Evolutionary conservation across 1,284 basidiomycete species (phyloP).

Genomic region (Austropuccinia psidii): DNA sequence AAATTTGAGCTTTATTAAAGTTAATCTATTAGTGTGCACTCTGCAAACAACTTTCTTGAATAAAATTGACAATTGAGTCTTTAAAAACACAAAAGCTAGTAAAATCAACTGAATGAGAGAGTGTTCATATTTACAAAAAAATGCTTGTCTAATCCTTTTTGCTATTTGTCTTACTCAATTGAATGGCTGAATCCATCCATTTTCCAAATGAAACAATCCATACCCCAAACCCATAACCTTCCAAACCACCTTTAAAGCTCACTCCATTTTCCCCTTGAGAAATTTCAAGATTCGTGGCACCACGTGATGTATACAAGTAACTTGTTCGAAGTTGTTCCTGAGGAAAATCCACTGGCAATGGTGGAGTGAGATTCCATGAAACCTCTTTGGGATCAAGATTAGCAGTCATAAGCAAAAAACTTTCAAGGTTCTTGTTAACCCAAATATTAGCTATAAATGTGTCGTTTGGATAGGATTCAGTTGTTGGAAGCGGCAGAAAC

Average conservation of each 20-base stretch:
- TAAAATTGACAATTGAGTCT: too few relatives aligned
- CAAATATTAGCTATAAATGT: conserved; percentile 14
- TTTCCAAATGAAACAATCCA: conserved; percentile 16
- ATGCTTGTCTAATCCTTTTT: too few relatives aligned
- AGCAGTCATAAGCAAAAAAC: conserved; percentile 21
- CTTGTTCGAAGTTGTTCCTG: background rate
- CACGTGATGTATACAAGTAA: conserved; percentile 2
- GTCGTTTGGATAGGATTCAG: conserved; percentile 2
- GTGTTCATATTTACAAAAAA: too few relatives aligned
- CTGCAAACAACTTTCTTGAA: too few relatives aligned
- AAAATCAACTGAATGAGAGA: too few relatives aligned
- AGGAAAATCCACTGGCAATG: background rate
- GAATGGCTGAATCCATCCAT: too few relatives aligned
- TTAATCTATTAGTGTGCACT: too few relatives aligned
- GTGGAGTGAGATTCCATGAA: conserved; percentile 3
- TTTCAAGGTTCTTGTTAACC: background rate
- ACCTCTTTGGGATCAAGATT: conserved; percentile 5
- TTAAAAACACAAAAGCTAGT: too few relatives aligned
- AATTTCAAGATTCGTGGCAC: background rate
- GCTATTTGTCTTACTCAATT: too few relatives aligned
- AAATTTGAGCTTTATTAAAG: too few relatives aligned
- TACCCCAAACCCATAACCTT: conserved; percentile 16
- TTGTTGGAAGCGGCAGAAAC: conserved; percentile 16
- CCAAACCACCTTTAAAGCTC: conserved; percentile 10
- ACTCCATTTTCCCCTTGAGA: background rate